Conservation (phyloP, 495 filamentous ascomycete genomes). For the Pseudoneurospora amorphoporcata region DNA sequence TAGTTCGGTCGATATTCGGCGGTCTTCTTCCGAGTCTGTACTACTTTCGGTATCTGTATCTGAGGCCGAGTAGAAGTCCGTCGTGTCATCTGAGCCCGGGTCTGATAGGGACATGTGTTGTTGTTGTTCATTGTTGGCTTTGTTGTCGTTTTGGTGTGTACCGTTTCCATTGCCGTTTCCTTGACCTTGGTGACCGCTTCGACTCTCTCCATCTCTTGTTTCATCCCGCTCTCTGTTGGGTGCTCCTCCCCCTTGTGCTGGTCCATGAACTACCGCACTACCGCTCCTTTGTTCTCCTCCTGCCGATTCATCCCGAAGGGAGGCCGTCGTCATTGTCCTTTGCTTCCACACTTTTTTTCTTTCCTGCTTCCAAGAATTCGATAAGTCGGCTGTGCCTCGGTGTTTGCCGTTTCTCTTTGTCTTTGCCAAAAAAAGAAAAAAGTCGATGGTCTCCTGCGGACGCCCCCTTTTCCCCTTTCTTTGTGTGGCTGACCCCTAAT, state of each 20-base stretch:
- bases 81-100: neutral
- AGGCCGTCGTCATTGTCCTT: neutral
- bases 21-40: neutral
- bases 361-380: neutral
- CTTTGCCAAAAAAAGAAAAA: neutral
- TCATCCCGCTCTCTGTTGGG: too few species aligned
- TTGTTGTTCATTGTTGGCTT: neutral
- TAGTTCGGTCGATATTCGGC: neutral
- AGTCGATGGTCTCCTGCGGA: neutral
- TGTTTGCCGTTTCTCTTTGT: neutral
- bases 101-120: neutral
- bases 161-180: neutral
- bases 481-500: neutral
- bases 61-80: neutral
- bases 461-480: neutral
- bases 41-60: neutral
- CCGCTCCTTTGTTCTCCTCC: neutral
- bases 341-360: neutral
- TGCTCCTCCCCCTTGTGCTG: too few species aligned
- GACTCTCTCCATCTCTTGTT: neutral
- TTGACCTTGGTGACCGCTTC: neutral
- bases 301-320: neutral
- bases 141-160: neutral
- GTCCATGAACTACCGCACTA: neutral
- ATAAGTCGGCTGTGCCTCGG: neutral